Percentiles rank a stretch among this genome's conserved stretches.
These are phyloP conservation scores for Podila clonocystis DNA, from an alignment of 192 early-diverging fungal genomes.

Conservation along the genomic window DNA sequence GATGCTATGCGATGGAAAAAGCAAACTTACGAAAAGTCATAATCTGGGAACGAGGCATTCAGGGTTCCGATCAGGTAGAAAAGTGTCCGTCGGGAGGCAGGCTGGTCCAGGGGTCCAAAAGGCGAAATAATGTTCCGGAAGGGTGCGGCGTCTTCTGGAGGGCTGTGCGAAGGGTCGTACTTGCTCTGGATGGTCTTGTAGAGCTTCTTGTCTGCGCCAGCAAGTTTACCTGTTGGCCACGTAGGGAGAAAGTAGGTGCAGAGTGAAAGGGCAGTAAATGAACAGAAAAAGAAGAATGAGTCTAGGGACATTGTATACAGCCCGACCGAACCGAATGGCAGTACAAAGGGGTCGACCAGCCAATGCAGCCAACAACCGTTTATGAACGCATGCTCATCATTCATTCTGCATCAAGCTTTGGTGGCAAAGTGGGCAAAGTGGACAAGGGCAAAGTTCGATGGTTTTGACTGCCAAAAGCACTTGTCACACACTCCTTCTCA, in stretches of 20 bases:
- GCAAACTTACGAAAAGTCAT: conserved; percentile 87
- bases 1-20: neutral
- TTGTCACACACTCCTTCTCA: neutral
- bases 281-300: too few species aligned
- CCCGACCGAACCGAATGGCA: too few species aligned
- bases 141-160: conserved; percentile 75
- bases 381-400: too few species aligned
- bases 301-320: too few species aligned
- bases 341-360: too few species aligned
- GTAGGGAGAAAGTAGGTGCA: conserved; percentile 1
- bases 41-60: conserved; percentile 96
- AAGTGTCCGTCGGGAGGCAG: conserved; percentile 86
- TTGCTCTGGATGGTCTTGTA: conserved; percentile 88
- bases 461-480: too few species aligned
- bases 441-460: too few species aligned
- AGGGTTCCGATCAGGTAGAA: conserved; percentile 96
- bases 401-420: too few species aligned
- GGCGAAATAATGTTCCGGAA: conserved; percentile 79
- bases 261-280: neutral
- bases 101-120: conserved; percentile 86
- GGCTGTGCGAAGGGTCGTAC: conserved; percentile 74
- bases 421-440: too few species aligned
- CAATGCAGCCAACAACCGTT: too few species aligned
- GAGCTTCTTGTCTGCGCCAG: conserved; percentile 92
- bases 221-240: conserved; percentile 79